These are phyloP conservation scores for Boletus smithii DNA, from an alignment of 1,284 basidiomycete genomes.

Conservation along the genomic window DNA sequence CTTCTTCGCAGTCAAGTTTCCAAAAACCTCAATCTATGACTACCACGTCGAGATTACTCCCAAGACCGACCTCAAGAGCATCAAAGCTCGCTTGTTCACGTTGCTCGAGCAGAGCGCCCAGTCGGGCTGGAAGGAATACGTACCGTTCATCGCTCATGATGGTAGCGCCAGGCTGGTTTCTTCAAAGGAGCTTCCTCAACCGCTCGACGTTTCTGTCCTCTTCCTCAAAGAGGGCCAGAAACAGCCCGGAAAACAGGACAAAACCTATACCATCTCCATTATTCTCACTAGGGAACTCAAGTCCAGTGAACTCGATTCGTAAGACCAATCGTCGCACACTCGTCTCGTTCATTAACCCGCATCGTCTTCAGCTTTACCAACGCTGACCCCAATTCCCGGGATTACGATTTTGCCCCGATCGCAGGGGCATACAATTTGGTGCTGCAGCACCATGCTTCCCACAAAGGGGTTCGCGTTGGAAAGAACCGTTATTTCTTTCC, in stretches of 20 bases:
- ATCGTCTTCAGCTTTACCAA: conserved; percentile 45
- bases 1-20: conserved; percentile 58
- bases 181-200: conserved; percentile 51
- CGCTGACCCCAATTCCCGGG: conserved; percentile 40
- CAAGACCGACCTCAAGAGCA: conserved; percentile 43
- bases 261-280: conserved; percentile 52
- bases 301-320: conserved; percentile 46
- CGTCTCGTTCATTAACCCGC: neutral
- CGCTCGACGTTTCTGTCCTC: conserved; percentile 45
- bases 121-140: conserved; percentile 40
- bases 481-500: conserved; percentile 63
- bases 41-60: conserved; percentile 59
- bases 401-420: conserved; percentile 51
- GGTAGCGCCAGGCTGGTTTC: conserved; percentile 56
- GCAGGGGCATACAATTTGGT: conserved; percentile 65
- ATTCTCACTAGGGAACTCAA: conserved; percentile 46
- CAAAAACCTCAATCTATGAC: conserved; percentile 51
- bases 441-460: conserved; percentile 54
- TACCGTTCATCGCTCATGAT: conserved; percentile 60
- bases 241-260: conserved; percentile 41
- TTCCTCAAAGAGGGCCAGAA: conserved; percentile 56
- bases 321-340: conserved; percentile 25
- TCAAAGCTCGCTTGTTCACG: conserved; percentile 53
- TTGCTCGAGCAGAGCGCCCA: conserved; percentile 49
- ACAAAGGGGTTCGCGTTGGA: conserved; percentile 54